These are phyloP conservation scores for Fusarium lateritium DNA, from an alignment of 2,329 filamentous ascomycete species.

Conservation along the genomic window DNA sequence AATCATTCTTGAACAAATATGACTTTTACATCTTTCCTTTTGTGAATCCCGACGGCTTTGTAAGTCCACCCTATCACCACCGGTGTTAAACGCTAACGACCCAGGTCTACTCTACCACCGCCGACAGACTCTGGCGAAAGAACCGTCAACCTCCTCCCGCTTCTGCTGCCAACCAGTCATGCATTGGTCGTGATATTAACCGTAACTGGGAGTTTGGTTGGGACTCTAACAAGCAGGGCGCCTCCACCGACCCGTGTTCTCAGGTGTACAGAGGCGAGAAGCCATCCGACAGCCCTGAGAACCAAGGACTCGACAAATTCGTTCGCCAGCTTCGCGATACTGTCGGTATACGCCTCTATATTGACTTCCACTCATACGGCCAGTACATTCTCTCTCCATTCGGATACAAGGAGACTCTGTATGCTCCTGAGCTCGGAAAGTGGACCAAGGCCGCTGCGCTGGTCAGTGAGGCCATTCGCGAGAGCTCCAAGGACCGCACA, in stretches of 20 bases:
- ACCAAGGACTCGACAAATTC: conserved; percentile 58
- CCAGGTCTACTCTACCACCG: conserved; percentile 61
- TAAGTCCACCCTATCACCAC: no score
- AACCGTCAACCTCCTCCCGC: conserved; percentile 60
- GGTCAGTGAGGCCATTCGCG: conserved; percentile 51
- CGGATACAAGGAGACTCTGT: conserved; percentile 61
- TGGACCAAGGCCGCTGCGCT: conserved; percentile 56
- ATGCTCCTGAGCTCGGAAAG: conserved; percentile 57
- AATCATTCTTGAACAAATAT: conserved; percentile 66
- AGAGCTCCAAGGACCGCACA: conserved; percentile 49
- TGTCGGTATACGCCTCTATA: conserved; percentile 61
- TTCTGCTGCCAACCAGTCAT: conserved; percentile 49
- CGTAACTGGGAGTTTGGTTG: conserved; percentile 68
- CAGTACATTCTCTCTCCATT: conserved; percentile 62
- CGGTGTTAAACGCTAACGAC: no score
- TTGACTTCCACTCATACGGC: conserved; percentile 65
- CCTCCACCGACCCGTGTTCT: conserved; percentile 64
- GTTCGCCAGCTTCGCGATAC: conserved; percentile 51
- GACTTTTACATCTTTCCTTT: conserved; percentile 70
- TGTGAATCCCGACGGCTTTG: conserved; percentile 62
- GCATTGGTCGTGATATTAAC: conserved; percentile 67
- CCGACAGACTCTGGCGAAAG: conserved; percentile 67
- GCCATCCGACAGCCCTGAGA: conserved; percentile 63
- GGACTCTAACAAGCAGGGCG: conserved; percentile 60
- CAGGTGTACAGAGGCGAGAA: conserved; percentile 61